Percentiles rank a stretch among this genome's conserved stretches.
Conservation (phyloP, 352 stramenopile genomes). For the Peronospora belbahrii region DNA sequence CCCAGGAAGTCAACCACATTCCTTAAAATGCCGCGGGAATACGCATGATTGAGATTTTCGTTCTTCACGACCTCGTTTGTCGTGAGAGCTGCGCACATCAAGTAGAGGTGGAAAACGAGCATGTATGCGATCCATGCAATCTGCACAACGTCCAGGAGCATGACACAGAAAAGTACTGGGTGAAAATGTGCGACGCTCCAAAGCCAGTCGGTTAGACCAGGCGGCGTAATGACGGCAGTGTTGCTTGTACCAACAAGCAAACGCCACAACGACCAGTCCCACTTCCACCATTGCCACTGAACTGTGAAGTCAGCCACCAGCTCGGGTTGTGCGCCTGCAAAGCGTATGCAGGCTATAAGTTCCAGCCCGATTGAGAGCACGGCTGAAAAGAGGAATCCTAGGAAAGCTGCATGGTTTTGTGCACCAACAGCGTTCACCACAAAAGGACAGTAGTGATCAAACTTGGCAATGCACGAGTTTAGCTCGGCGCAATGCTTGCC, state of each 20-base stretch:
- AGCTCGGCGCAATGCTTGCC: slow-evolving; percentile 75
- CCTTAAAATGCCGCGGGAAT: slow-evolving; percentile 43
- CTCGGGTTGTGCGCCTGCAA: slow-evolving; percentile 25
- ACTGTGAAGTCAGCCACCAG: slow-evolving; percentile 22
- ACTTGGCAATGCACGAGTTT: slow-evolving; percentile 72
- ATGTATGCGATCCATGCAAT: slow-evolving; percentile 71
- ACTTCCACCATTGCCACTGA: slow-evolving; percentile 29
- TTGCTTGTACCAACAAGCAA: slow-evolving; percentile 1
- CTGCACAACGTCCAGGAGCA: slow-evolving; percentile 46
- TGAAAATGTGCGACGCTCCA: slow-evolving; percentile 58
- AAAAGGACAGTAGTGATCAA: slow-evolving; percentile 84
- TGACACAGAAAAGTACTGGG: slow-evolving; percentile 45
- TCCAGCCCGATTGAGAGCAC: slow-evolving; percentile 49
- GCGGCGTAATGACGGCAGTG: slow-evolving; percentile 1
- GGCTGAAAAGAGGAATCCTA: slow-evolving; percentile 85
- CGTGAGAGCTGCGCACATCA: slow-evolving; percentile 49
- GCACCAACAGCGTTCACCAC: slow-evolving; percentile 91
- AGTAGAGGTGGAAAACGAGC: slow-evolving; percentile 57
- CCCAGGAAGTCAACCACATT: slow-evolving; percentile 65
- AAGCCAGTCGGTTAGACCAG: slow-evolving; percentile 27
- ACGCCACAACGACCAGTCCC: slow-evolving; percentile 19
- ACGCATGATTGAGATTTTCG: slow-evolving; percentile 44
- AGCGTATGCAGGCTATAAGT: slow-evolving; percentile 42
- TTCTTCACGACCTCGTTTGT: slow-evolving; percentile 78
- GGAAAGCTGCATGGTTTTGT: slow-evolving; percentile 92